Evolutionary conservation across 805 yeast species (phyloP), one percentile per base, ranked within the genome.

Genomic region (Cyberlindnera bimundalis): DNA sequence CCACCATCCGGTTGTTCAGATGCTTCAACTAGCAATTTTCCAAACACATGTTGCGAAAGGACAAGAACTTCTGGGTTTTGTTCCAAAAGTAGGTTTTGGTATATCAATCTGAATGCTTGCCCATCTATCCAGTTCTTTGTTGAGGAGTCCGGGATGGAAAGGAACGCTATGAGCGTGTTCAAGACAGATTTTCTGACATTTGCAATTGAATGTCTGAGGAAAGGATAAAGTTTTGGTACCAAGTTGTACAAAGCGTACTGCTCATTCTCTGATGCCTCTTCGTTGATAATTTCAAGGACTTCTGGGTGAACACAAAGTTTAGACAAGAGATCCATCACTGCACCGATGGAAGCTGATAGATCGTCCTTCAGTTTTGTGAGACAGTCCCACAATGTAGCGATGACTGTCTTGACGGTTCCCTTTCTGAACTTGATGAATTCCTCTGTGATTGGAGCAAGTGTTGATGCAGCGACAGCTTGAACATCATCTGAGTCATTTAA

Each of bases 391-490:
- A 93, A 80, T 3, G 89, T 93, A 11, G 75, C 71, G 19, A 79
- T 59, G 11, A 79, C 65, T 15, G 61, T 50, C 33, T 69, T 70
- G 26, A 80, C 69, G 1, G 71, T 65, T 5, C 59, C 55, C 15
- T 73, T 66, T 39, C 81, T 76, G 32, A 83, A 65, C 28, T 73
- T 68, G n/a, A 90, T 90, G 60, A 91, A 87, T 48, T 87, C 86
- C n/a, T 74, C 70, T 2, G 96, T 89, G 34, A 93, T 86, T 4
- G 99, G 99, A 0, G 91, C 72, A 38, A 93, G 67, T 1, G 96
- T 88, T 3, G 96, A 84, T 0, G 99, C 98, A 18, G 96, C 89
- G 33, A 91, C 96, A 8, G 96, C 89, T 61, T 95, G 97, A 19
- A 93, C 98, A 60, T 93, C 99, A 53, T 89, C 95, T 40, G 79